Evolutionary conservation across 2,329 filamentous ascomycete genomes (phyloP), one percentile per base, ranked within the genome.

Genomic region (Ceratocystiopsis minuta): DNA sequence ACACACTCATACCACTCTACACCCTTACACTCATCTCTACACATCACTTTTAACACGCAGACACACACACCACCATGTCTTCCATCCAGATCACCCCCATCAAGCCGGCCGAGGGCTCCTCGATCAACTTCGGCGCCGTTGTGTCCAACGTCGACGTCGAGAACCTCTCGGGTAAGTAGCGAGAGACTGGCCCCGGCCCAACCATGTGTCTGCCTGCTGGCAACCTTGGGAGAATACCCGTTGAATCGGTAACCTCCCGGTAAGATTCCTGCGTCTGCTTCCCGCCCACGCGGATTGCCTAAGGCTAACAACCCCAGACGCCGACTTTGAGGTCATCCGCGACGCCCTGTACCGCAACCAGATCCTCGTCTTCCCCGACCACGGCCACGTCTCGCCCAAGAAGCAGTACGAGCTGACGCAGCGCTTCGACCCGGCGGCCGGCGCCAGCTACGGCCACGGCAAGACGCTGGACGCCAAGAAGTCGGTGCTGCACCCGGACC

Each of bases 371-470:
- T 70, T 87, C 61, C 84, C 80, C 56, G 64, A 72, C 53, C 79
- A 85, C 54, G 53, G 62, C 36, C 63, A 70, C 36, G 62, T 78
- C 18, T 71, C 77, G 0, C 76, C 82, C 2, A 74, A 71, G 53
- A 76, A 79, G 9, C 81, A 87, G 54, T 87, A 77, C 52, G 72
- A 79, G 48, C 65, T 87, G 35, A 87, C 80, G 3, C 74, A 71
- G 40, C 71, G 72, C 43, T 87, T 87, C 57, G 82, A 87, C 51
- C 80, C 80, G 0, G 53, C 63, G 6, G 20, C 20, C 20, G 66
- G 66, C 14, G 68, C 67, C 14, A 48, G 48, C 35, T 87, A 87
- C 57, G 81, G 81, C 15, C 81, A 86, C 54, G 81, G 80, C 53
- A 82, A 80, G 59, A 81, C 78, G 0, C 63, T 83, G 38, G 79